Evolutionary conservation across 768 basidiomycete species (phyloP).

Genomic region (Amanita rimosa): DNA sequence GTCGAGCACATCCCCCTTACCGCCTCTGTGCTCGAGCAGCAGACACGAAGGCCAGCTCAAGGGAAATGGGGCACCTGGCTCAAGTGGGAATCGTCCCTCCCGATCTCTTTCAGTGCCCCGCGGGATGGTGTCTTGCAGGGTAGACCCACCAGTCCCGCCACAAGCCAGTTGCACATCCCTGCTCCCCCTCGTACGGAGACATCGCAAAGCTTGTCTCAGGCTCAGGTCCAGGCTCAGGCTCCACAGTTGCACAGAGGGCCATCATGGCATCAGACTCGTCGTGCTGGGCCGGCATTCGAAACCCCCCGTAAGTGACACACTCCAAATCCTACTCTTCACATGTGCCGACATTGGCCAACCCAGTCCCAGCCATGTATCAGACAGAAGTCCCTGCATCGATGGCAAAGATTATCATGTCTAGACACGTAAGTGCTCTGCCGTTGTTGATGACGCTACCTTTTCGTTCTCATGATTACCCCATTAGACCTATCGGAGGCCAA

Average conservation of each 20-base stretch:
- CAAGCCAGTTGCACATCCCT: neutral
- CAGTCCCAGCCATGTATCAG: slow-evolving; percentile 22
- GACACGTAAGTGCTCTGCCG: slow-evolving; percentile 17
- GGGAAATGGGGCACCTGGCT: slow-evolving; percentile 6
- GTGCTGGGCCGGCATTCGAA: slow-evolving; percentile 19
- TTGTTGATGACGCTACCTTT: neutral
- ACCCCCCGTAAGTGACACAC: slow-evolving; percentile 20
- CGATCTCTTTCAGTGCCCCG: neutral
- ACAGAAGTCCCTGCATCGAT: slow-evolving; percentile 22
- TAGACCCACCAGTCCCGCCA: neutral
- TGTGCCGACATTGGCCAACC: neutral
- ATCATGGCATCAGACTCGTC: slow-evolving; percentile 13
- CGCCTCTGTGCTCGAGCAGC: slow-evolving; percentile 11
- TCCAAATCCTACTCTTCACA: slow-evolving; percentile 4
- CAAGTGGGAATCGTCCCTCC: slow-evolving; percentile 6
- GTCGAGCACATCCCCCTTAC: slow-evolving; percentile 3
- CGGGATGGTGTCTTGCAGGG: neutral
- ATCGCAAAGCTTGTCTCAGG: slow-evolving; percentile 8
- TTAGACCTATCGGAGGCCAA: slow-evolving; percentile 5
- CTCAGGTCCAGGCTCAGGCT: neutral
- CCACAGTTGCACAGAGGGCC: slow-evolving; percentile 10
- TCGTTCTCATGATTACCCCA: neutral
- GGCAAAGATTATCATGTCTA: slow-evolving; percentile 29
- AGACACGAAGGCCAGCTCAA: slow-evolving; percentile 9
- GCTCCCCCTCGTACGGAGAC: slow-evolving; percentile 10